Percentiles rank a stretch among this genome's conserved stretches.
These are phyloP conservation scores for Spergularia azorica DNA, from an alignment of 179 eudicot genomes.

Conservation along the genomic window DNA sequence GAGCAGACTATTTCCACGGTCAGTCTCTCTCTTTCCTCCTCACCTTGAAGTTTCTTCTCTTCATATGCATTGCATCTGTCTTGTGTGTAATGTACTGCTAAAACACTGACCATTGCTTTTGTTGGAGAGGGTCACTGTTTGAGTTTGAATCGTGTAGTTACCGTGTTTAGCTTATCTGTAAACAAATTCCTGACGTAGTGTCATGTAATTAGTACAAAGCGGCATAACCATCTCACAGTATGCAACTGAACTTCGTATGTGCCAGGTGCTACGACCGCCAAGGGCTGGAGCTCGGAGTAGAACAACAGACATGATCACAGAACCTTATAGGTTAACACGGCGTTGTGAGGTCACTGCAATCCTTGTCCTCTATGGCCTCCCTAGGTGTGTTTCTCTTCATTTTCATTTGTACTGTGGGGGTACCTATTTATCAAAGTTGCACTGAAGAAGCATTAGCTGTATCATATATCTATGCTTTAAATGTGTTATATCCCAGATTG, in stretches of 20 bases:
- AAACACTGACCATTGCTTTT: too few relatives aligned
- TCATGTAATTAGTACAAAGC: neutral
- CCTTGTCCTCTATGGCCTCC: constrained; percentile 83
- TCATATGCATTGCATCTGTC: neutral
- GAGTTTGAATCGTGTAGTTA: too few relatives aligned
- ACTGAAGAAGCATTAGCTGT: neutral
- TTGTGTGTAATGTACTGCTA: too few relatives aligned
- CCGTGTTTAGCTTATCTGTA: too few relatives aligned
- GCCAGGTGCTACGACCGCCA: constrained; percentile 63
- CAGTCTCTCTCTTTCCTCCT: constrained; percentile 29
- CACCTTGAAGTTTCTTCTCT: constrained; percentile 1
- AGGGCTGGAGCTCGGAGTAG: constrained; percentile 61
- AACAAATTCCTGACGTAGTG: neutral
- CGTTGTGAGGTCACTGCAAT: constrained; percentile 96
- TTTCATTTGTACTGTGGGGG: neutral
- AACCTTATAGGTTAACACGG: constrained; percentile 77
- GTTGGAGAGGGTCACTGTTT: neutral
- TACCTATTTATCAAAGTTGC: too few relatives aligned
- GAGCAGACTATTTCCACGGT: constrained; percentile 85
- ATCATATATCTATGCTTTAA: neutral
- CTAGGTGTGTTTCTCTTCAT: constrained; percentile 55
- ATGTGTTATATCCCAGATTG: neutral
- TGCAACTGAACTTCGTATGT: constrained; percentile 8
- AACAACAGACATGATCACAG: constrained; percentile 39
- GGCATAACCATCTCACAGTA: neutral